These are phyloP conservation scores for Fusarium duplospermum DNA, from an alignment of 2,329 filamentous ascomycete genomes.

Conservation along the genomic window DNA sequence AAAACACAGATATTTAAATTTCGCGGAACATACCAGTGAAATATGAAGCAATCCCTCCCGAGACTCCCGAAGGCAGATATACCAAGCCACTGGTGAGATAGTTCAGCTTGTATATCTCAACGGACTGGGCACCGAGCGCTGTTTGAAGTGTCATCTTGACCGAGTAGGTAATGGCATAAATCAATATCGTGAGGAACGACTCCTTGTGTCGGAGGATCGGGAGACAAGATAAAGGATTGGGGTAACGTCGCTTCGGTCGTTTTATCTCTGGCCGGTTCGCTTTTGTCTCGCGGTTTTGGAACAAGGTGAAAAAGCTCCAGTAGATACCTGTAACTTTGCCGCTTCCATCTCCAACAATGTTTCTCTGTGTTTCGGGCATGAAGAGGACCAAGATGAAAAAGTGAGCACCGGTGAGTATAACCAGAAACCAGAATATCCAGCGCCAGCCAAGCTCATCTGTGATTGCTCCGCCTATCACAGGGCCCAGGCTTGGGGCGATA, in stretches of 20 bases:
- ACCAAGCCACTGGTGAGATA: background rate
- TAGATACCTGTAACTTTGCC: background rate
- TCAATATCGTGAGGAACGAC: background rate
- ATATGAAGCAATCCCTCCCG: background rate
- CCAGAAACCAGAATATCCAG: constrained; percentile 72
- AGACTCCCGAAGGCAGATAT: background rate
- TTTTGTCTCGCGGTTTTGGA: background rate
- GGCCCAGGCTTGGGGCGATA: constrained; percentile 53
- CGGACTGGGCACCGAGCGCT: background rate
- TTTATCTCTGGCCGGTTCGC: background rate
- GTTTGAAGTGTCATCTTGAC: background rate
- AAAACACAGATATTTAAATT: too few relatives aligned
- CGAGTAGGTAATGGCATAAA: background rate
- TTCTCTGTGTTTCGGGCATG: constrained; percentile 65
- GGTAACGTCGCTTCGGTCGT: background rate
- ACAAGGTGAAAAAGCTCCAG: background rate
- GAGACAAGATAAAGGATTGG: background rate
- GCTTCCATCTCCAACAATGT: constrained; percentile 65
- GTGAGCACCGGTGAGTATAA: constrained; percentile 59
- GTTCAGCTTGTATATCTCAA: background rate
- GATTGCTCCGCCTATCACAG: constrained; percentile 70
- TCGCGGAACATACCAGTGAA: too few relatives aligned
- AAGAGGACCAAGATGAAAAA: constrained; percentile 61
- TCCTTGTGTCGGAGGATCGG: background rate
- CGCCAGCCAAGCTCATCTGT: constrained; percentile 69